Evolutionary conservation across 1,284 basidiomycete species (phyloP).

Genomic region (Mixia osmundae): DNA sequence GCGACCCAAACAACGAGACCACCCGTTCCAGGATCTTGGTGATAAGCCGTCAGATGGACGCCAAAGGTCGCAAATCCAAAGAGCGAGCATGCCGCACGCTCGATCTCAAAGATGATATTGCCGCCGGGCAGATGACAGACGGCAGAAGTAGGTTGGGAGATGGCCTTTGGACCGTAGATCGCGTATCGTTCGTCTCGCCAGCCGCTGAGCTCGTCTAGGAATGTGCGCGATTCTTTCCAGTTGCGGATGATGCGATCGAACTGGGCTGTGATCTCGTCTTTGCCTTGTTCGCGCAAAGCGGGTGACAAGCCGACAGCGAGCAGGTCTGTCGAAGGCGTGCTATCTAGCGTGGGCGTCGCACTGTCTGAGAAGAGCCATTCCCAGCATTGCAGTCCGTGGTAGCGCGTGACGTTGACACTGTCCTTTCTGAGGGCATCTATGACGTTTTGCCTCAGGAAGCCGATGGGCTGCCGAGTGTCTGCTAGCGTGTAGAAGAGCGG

Average conservation of each 20-base stretch:
- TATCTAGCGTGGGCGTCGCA: too few relatives aligned
- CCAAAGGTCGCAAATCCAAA: slow-evolving; percentile 78
- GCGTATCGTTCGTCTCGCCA: slow-evolving; percentile 71
- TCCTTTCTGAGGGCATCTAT: slow-evolving; percentile 11
- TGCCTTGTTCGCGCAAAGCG: too few relatives aligned
- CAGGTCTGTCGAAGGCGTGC: too few relatives aligned
- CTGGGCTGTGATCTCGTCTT: slow-evolving; percentile 14
- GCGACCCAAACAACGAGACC: slow-evolving; percentile 53
- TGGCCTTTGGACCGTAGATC: slow-evolving; percentile 36
- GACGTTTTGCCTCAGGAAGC: slow-evolving; percentile 13
- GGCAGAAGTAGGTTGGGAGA: slow-evolving; percentile 7
- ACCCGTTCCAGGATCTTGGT: slow-evolving; percentile 14
- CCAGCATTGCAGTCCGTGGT: slow-evolving; percentile 8
- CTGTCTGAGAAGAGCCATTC: slow-evolving; percentile 10
- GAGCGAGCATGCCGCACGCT: slow-evolving; percentile 62
- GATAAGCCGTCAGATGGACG: slow-evolving; percentile 43
- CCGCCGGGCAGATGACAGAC: slow-evolving; percentile 11
- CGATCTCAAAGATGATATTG: slow-evolving; percentile 65
- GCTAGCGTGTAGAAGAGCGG: slow-evolving; percentile 1
- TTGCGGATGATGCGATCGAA: slow-evolving; percentile 19
- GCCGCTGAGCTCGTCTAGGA: slow-evolving; percentile 26
- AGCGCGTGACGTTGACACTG: slow-evolving; percentile 5
- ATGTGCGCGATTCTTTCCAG: slow-evolving; percentile 23
- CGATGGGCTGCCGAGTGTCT: slow-evolving; percentile 12
- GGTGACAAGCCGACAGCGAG: too few relatives aligned